A percentile compares a stretch with the other conserved stretches of the same genome.
Conservation (phyloP, 148 eudicot species). For the Bassia scoparia region DNA sequence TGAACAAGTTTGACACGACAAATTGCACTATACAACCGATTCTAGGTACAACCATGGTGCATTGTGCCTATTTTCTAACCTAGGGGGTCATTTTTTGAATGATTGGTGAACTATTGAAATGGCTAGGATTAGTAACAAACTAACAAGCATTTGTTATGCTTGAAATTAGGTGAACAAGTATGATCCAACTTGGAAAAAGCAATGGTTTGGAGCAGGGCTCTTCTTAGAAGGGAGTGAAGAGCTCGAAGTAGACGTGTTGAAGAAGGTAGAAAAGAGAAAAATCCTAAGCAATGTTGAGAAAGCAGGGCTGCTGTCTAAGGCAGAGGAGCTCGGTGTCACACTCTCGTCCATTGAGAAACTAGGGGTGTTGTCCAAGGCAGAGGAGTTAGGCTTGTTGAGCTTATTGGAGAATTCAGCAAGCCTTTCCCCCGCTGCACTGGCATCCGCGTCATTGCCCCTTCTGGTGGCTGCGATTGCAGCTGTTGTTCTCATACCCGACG, state of each 20-base stretch:
- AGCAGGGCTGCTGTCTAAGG: conserved; percentile 77
- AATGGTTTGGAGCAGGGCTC: conserved; percentile 90
- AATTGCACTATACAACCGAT: too few species aligned
- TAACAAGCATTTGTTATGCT: not conserved
- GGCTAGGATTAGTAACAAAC: not conserved
- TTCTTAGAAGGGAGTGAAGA: conserved; percentile 82
- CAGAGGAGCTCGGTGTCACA: conserved; percentile 74
- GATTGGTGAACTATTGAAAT: not conserved
- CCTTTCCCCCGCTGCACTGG: conserved; percentile 59
- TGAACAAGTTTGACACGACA: too few species aligned
- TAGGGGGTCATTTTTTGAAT: not conserved
- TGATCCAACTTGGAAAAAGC: conserved; percentile 61
- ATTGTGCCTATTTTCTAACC: too few species aligned
- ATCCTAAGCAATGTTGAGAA: conserved; percentile 85
- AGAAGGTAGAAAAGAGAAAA: conserved; percentile 75
- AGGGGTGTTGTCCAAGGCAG: conserved; percentile 79
- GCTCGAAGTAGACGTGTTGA: conserved; percentile 77
- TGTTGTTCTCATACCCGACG: conserved; percentile 72
- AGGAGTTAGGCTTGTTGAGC: conserved; percentile 80
- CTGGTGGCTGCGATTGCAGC: conserved; percentile 59
- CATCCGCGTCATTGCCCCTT: conserved; percentile 68
- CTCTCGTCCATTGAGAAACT: conserved; percentile 84
- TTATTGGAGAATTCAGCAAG: conserved; percentile 60
- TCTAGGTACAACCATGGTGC: too few species aligned
- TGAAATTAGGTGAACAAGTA: conserved; percentile 72